These are phyloP conservation scores for Fistulinella cinereoalba DNA, from an alignment of 1,284 basidiomycete genomes.

Conservation along the genomic window DNA sequence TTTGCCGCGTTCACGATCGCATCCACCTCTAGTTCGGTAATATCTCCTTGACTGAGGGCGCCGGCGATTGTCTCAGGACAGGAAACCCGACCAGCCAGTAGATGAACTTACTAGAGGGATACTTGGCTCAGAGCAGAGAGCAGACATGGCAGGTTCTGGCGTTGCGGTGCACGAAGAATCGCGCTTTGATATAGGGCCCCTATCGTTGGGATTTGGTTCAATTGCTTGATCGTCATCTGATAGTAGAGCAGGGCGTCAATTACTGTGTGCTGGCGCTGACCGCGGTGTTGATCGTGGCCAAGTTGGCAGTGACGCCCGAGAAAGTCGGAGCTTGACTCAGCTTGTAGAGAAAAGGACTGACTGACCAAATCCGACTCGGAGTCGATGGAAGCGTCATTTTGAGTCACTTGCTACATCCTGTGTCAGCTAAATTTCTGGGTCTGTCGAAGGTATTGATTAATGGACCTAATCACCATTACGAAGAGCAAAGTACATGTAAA, in stretches of 20 bases:
- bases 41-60: slow-evolving; percentile 65
- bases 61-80: too few relatives aligned
- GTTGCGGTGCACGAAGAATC: slow-evolving; percentile 33
- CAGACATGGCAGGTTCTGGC: slow-evolving; percentile 28
- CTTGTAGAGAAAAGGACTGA: too few relatives aligned
- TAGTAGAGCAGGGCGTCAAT: too few relatives aligned
- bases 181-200: slow-evolving; percentile 46
- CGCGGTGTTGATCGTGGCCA: slow-evolving; percentile 8
- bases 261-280: too few relatives aligned
- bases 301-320: too few relatives aligned
- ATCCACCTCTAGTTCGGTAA: slow-evolving; percentile 70
- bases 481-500: slow-evolving; percentile 12
- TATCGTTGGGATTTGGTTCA: slow-evolving; percentile 51
- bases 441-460: too few relatives aligned
- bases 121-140: slow-evolving; percentile 46
- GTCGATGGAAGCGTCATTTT: too few relatives aligned
- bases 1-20: slow-evolving; percentile 91
- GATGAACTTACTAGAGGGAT: slow-evolving; percentile 58
- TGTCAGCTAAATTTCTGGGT: too few relatives aligned
- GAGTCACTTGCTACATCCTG: too few relatives aligned
- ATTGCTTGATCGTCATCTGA: slow-evolving; percentile 35
- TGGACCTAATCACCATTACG: neutral
- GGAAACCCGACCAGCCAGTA: neutral
- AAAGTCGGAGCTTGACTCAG: too few relatives aligned
- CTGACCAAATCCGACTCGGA: too few relatives aligned